Conservation (phyloP, 352 stramenopile genomes). For the Phytophthora macrochlamydospora region DNA sequence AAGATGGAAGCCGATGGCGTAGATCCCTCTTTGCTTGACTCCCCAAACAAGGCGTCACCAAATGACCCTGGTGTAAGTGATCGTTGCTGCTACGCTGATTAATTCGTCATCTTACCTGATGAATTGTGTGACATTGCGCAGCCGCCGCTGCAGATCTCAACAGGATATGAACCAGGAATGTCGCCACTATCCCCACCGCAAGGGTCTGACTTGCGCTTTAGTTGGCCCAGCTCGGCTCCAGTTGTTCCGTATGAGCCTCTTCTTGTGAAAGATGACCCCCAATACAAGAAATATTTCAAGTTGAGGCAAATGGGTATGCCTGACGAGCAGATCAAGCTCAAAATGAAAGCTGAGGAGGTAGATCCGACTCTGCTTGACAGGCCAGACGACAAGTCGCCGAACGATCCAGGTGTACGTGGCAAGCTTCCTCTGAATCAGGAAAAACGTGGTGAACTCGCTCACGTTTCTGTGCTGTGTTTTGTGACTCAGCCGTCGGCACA, state of each 20-base stretch:
- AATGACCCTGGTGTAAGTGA: slow-evolving; percentile 78
- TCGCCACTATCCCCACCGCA: slow-evolving; percentile 19
- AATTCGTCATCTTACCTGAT: background rate
- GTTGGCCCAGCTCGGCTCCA: slow-evolving; percentile 26
- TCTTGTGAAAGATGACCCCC: slow-evolving; percentile 75
- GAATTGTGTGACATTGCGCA: too few species aligned
- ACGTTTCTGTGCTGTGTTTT: slow-evolving; percentile 4
- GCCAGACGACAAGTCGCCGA: slow-evolving; percentile 78
- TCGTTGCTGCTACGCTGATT: background rate
- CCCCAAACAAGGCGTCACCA: slow-evolving; percentile 65
- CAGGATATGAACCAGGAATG: slow-evolving; percentile 23
- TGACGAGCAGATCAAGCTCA: slow-evolving; percentile 80
- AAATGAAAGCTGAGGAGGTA: slow-evolving; percentile 76
- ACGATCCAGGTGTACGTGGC: slow-evolving; percentile 72
- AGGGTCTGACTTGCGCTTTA: slow-evolving; percentile 20
- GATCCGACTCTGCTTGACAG: slow-evolving; percentile 68
- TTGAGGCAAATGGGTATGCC: slow-evolving; percentile 84
- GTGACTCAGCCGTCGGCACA: slow-evolving; percentile 41
- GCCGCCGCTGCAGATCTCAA: slow-evolving; percentile 33
- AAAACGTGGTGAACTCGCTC: background rate
- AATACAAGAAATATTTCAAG: slow-evolving; percentile 87
- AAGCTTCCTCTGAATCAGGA: background rate
- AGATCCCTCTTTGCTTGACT: slow-evolving; percentile 68
- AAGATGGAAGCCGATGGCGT: slow-evolving; percentile 88
- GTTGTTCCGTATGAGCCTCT: slow-evolving; percentile 67